Conservation (phyloP, 164 flowering plant genomes). For the Nymphaea thermarum region DNA sequence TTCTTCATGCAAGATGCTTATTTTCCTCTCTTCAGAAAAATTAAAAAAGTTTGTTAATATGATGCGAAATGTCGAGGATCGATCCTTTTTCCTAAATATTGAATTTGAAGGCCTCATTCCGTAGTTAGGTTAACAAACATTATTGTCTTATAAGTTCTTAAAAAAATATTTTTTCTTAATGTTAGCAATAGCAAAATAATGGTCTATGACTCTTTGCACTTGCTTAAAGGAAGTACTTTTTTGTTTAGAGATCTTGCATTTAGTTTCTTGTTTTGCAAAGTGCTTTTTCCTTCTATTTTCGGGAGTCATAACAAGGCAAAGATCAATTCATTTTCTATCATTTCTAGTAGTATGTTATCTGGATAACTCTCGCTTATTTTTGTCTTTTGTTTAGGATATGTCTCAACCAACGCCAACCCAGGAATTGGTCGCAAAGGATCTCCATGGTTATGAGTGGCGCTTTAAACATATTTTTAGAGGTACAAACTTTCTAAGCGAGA, state of each 20-base stretch:
- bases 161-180: no score
- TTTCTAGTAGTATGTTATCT: background rate
- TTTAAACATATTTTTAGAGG: conserved; percentile 89
- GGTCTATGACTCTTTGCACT: no score
- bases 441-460: conserved; percentile 71
- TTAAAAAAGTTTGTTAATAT: background rate
- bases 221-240: no score
- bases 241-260: no score
- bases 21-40: background rate
- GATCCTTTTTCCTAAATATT: no score
- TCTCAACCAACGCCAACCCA: conserved; percentile 60
- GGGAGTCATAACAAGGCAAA: no score
- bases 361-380: background rate
- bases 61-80: background rate
- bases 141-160: no score
- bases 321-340: no score
- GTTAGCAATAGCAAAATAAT: no score
- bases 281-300: background rate
- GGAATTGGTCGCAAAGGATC: conserved; percentile 72
- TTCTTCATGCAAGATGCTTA: no score
- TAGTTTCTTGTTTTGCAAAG: background rate
- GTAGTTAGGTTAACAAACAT: no score
- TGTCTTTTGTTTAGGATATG: conserved; percentile 40
- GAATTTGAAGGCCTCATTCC: no score
- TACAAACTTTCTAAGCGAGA: conserved; percentile 1